Evolutionary conservation across 148 eudicot species (phyloP), one percentile per base, ranked within the genome.

Genomic region (Arctostaphylos glauca): DNA sequence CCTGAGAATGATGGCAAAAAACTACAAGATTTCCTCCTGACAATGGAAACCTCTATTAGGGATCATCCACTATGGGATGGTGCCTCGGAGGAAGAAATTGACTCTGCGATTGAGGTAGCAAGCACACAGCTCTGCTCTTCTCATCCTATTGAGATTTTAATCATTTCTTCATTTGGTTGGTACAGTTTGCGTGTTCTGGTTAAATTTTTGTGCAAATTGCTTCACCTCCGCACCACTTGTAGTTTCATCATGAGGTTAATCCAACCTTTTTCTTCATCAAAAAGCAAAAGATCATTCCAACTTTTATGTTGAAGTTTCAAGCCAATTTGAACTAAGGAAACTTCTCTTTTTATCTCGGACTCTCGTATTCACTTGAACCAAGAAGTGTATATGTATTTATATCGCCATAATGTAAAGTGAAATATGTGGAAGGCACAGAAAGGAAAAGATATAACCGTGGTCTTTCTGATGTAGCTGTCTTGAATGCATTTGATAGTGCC

Each of bases 31-130:
- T 84, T 84, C 74, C 86, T 84, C 77, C 73, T 80, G 71, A 81
- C 70, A 12, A 84, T 84, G 86, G 86, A 84, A 84, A 74, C 74
- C 74, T 52, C 86, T 74, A 80, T 84, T 59, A 84, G 86, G 77
- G 86, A 80, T 76, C 86, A 84, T 62, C 80, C 86, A 38, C 64
- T 80, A 80, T 84, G 86, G 86, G 77, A 47, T 13, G 80, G 83
- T 73, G 86, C 86, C 38, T 80, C 80, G 14, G 86, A 84, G 79
- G 86, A 80, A 74, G 83, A 84, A 84, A 80, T 84, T 74, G 86
- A 84, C 43, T 59, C 82, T 80, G 82, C 86, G 3, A 52, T 84
- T 21, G 86, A 84, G 86, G 83, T 84, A 67, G 14, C 44, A 54
- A 67, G 14, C 44, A 54, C 8, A 46, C 48, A 83, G 9, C 38